These are phyloP conservation scores for Porphyrellus cyaneotinctus DNA, from an alignment of 768 basidiomycete genomes.

Conservation along the genomic window DNA sequence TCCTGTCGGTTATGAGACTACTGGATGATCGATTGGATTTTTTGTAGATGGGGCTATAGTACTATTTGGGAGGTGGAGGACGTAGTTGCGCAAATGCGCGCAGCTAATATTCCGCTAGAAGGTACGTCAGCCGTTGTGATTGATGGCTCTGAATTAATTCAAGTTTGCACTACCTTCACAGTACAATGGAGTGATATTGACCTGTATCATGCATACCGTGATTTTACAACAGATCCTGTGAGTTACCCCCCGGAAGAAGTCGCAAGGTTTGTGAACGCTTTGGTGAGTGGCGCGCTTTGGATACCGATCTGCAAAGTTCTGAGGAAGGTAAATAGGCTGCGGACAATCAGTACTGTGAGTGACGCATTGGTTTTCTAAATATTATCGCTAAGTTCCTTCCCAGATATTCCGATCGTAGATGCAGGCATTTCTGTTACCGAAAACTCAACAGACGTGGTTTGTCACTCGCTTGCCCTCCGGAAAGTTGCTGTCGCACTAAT, in stretches of 20 bases:
- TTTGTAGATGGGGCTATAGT: conserved; percentile 40
- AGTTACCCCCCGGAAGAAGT: conserved; percentile 54
- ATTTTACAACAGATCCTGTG: conserved; percentile 66
- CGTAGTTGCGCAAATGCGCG: conserved; percentile 54
- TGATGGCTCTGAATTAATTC: background rate
- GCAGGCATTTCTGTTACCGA: conserved; percentile 52
- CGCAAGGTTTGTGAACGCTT: conserved; percentile 44
- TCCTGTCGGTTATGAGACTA: background rate
- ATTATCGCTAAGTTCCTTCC: background rate
- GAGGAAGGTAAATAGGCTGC: conserved; percentile 4
- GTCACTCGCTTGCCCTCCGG: conserved; percentile 17
- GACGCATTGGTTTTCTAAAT: background rate
- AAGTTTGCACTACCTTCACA: conserved; percentile 13
- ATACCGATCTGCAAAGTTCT: background rate
- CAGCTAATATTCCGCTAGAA: conserved; percentile 69
- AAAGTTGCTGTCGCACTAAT: background rate
- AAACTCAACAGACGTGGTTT: conserved; percentile 58
- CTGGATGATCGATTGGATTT: background rate
- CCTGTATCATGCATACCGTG: conserved; percentile 62
- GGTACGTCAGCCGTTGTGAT: conserved; percentile 31
- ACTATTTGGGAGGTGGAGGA: conserved; percentile 51
- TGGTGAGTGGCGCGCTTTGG: conserved; percentile 39
- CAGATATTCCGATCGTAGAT: conserved; percentile 69
- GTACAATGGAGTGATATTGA: conserved; percentile 80
- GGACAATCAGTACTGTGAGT: conserved; percentile 25